Percentiles rank a stretch among this genome's conserved stretches.
Conservation (phyloP, 202 grass and related monocot species). For the Cymbopogon flexuosus region DNA sequence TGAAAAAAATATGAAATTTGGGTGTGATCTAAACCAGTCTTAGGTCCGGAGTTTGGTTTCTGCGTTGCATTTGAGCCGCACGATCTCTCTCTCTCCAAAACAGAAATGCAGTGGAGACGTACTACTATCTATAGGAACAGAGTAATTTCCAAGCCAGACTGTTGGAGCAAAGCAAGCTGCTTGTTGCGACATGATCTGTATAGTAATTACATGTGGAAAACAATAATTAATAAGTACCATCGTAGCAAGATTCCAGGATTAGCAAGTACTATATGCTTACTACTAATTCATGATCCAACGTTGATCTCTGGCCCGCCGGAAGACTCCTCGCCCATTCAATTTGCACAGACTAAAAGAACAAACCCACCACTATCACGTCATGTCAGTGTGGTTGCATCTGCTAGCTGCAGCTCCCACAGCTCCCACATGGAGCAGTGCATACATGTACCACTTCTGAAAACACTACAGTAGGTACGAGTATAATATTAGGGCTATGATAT, state of each 20-base stretch:
- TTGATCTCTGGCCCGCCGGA: background rate
- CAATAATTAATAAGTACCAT: background rate
- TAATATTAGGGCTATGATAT: background rate
- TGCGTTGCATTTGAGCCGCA: no score
- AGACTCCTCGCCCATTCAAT: background rate
- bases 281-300: background rate
- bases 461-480: no score
- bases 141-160: background rate
- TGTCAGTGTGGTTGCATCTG: no score
- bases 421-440: no score
- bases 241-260: background rate
- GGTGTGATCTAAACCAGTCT: no score
- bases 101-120: background rate
- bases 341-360: background rate
- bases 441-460: no score
- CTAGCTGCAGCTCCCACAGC: no score
- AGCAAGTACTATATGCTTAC: background rate
- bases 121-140: background rate
- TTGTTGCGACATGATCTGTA: background rate
- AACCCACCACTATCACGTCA: background rate
- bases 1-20: no score
- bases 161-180: background rate
- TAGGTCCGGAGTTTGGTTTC: no score
- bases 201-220: background rate
- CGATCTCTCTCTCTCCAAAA: no score